phyloP scores from a whole-genome alignment of 2,329 filamentous ascomycete species.

The Fusarium ramigenum region DNA sequence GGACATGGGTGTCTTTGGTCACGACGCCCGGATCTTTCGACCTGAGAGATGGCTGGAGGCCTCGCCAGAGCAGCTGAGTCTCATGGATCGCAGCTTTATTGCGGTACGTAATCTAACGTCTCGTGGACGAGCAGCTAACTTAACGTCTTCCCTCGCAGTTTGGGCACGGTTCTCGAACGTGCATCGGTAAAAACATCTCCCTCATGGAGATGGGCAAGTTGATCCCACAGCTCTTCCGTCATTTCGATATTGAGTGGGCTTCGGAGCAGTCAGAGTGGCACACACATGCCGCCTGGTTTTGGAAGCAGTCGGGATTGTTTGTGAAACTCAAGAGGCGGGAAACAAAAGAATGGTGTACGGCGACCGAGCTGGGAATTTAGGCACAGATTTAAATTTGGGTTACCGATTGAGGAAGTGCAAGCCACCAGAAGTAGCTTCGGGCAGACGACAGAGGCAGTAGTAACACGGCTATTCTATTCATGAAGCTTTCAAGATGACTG shows the following conservation, averaged over 20 bases:
- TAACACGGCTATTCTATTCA: too few relatives aligned
- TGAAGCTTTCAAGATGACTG: too few relatives aligned
- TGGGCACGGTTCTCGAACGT: not conserved
- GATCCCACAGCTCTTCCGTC: not conserved
- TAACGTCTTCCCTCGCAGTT: accelerated
- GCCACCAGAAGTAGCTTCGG: too few relatives aligned
- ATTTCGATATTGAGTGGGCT: not conserved
- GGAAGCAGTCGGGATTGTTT: not conserved
- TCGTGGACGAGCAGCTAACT: accelerated
- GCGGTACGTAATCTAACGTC: not conserved
- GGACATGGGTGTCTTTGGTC: not conserved
- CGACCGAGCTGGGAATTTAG: too few relatives aligned
- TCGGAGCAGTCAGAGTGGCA: not conserved
- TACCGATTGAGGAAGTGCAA: too few relatives aligned
- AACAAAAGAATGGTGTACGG: too few relatives aligned
- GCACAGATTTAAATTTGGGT: too few relatives aligned
- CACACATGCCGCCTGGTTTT: not conserved
- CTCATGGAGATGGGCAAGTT: not conserved
- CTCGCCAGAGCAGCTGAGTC: not conserved
- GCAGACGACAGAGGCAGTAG: too few relatives aligned
- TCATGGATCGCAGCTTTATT: not conserved
- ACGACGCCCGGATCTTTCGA: not conserved
- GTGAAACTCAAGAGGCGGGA: not conserved
- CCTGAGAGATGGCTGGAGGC: not conserved
- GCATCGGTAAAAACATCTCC: not conserved